Evolutionary conservation across 495 filamentous ascomycete genomes (phyloP).

Genomic region (Lasiosphaeria ovina): DNA sequence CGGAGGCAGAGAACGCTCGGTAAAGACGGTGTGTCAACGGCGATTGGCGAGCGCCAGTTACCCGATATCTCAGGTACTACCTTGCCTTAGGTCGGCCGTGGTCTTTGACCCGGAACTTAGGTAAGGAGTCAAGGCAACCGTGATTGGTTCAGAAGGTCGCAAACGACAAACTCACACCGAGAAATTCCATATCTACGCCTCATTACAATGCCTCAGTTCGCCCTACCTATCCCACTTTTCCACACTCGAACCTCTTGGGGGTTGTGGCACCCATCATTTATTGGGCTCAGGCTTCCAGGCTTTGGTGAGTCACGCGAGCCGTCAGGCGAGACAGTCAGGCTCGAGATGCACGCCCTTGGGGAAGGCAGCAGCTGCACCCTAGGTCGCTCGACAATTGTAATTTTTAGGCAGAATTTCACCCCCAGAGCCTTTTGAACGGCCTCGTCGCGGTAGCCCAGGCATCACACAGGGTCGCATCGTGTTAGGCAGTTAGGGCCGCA

Average conservation of each 20-base stretch:
- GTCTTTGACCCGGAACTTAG: too few relatives aligned
- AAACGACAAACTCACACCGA: not conserved
- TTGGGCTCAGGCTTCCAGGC: conserved; percentile 4
- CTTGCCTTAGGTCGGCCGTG: too few relatives aligned
- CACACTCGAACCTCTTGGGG: not conserved
- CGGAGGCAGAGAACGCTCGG: too few relatives aligned
- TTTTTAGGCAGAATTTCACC: not conserved
- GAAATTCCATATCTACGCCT: not conserved
- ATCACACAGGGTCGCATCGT: not conserved
- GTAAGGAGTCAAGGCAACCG: too few relatives aligned
- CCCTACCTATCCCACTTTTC: not conserved
- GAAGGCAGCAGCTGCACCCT: not conserved
- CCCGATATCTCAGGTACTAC: too few relatives aligned
- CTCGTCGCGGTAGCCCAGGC: not conserved
- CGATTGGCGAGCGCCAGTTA: too few relatives aligned
- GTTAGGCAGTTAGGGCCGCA: not conserved
- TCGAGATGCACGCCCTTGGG: not conserved
- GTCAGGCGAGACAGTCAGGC: not conserved
- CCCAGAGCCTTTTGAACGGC: not conserved
- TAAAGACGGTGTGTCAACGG: too few relatives aligned
- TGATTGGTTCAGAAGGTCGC: not conserved
- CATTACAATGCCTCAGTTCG: not conserved
- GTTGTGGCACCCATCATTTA: not conserved
- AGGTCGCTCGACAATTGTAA: too few relatives aligned
- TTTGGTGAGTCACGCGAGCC: conserved; percentile 1